These are phyloP conservation scores for Nemania serpens DNA, from an alignment of 2,329 filamentous ascomycete genomes.

Conservation along the genomic window DNA sequence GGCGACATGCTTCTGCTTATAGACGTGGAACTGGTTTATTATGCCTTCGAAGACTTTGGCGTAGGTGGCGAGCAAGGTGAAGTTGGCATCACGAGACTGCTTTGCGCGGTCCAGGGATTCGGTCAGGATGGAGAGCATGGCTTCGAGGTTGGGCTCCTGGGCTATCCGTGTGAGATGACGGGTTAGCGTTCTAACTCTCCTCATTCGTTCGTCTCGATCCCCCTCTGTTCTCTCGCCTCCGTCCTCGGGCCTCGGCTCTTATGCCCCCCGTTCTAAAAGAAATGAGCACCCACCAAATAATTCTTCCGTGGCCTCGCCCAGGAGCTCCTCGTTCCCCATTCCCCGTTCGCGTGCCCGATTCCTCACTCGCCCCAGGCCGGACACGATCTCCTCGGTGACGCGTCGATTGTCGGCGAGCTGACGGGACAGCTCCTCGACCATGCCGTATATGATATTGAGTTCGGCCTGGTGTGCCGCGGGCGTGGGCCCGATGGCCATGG, in stretches of 20 bases:
- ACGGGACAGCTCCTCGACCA: slow-evolving; percentile 69
- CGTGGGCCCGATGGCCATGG: slow-evolving; percentile 57
- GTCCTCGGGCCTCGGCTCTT: too few species aligned
- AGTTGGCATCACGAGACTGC: slow-evolving; percentile 64
- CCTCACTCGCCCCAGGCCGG: slow-evolving; percentile 65
- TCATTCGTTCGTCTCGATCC: background rate
- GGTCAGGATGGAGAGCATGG: slow-evolving; percentile 63
- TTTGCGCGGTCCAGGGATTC: slow-evolving; percentile 67
- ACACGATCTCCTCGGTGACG: slow-evolving; percentile 66
- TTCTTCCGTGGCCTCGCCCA: slow-evolving; percentile 60
- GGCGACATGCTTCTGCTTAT: slow-evolving; percentile 65
- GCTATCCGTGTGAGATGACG: slow-evolving; percentile 44
- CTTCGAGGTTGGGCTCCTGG: slow-evolving; percentile 64
- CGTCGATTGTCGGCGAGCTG: slow-evolving; percentile 66
- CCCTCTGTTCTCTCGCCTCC: too few species aligned
- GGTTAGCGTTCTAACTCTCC: slow-evolving; percentile 7
- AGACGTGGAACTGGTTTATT: slow-evolving; percentile 67
- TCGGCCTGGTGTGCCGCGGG: slow-evolving; percentile 72
- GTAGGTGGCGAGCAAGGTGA: slow-evolving; percentile 61
- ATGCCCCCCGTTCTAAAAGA: background rate
- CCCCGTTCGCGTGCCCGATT: slow-evolving; percentile 58
- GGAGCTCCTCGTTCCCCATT: slow-evolving; percentile 62
- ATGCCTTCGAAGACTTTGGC: slow-evolving; percentile 61
- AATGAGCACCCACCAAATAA: slow-evolving; percentile 60
- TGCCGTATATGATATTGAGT: slow-evolving; percentile 69